These are phyloP conservation scores for Epichloe sibirici DNA, from an alignment of 2,329 filamentous ascomycete genomes.

Conservation along the genomic window DNA sequence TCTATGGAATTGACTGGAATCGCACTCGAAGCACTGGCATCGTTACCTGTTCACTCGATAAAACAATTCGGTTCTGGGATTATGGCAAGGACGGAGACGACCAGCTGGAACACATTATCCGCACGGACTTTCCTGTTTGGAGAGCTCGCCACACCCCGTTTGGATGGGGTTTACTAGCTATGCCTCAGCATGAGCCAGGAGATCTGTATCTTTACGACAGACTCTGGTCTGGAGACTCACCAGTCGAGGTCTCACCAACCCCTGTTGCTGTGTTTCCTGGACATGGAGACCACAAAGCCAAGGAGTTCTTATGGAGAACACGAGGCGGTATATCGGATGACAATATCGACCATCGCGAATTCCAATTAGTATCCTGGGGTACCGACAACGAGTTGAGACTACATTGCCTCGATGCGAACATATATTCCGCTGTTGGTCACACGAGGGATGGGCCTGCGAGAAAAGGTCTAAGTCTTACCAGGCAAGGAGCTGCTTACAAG, in stretches of 20 bases:
- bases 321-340: slow-evolving; percentile 56
- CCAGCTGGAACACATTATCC: slow-evolving; percentile 62
- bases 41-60: slow-evolving; percentile 81
- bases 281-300: slow-evolving; percentile 58
- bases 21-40: slow-evolving; percentile 59
- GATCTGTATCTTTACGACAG: slow-evolving; percentile 77
- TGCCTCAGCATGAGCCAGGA: slow-evolving; percentile 82
- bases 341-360: slow-evolving; percentile 71
- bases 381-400: slow-evolving; percentile 73
- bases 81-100: slow-evolving; percentile 51
- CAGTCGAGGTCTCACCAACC: slow-evolving; percentile 30
- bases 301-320: slow-evolving; percentile 83
- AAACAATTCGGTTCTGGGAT: slow-evolving; percentile 90
- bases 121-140: slow-evolving; percentile 80
- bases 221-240: slow-evolving; percentile 31
- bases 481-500: slow-evolving; percentile 75
- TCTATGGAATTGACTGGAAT: slow-evolving; percentile 94
- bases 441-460: slow-evolving; percentile 54
- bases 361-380: slow-evolving; percentile 88
- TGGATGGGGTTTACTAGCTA: slow-evolving; percentile 71
- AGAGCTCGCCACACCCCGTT: slow-evolving; percentile 86
- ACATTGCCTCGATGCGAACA: slow-evolving; percentile 55
- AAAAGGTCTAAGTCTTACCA: slow-evolving; percentile 58
- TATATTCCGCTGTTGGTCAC: slow-evolving; percentile 59
- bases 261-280: slow-evolving; percentile 48